Conservation (phyloP, 2,329 filamentous ascomycete genomes). For the Massarina eburnea region DNA sequence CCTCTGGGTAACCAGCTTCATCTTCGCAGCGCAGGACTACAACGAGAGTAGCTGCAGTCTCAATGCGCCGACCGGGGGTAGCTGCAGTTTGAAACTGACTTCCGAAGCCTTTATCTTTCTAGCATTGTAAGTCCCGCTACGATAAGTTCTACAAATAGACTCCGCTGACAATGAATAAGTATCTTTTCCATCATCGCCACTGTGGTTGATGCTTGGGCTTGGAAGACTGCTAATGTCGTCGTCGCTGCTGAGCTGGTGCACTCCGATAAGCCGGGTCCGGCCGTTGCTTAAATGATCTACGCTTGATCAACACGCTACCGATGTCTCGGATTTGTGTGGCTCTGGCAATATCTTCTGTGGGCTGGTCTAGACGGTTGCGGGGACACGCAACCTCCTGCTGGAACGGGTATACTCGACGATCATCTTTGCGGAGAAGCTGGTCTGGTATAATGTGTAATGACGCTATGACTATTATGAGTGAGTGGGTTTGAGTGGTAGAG, state of each 20-base stretch:
- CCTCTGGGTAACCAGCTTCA: slow-evolving; percentile 53
- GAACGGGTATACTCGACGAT: too few species aligned
- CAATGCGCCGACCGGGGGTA: slow-evolving; percentile 34
- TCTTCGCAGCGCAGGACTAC: slow-evolving; percentile 52
- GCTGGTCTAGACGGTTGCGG: too few species aligned
- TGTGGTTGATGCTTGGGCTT: slow-evolving; percentile 35
- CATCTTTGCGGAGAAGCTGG: too few species aligned
- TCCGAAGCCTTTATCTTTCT: slow-evolving; percentile 50
- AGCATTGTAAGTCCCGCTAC: slow-evolving; percentile 43
- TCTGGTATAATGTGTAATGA: too few species aligned
- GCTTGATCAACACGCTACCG: too few species aligned
- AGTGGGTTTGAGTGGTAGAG: too few species aligned
- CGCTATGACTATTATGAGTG: too few species aligned
- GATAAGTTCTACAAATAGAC: slow-evolving; percentile 29
- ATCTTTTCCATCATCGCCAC: slow-evolving; percentile 47
- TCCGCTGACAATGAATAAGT: slow-evolving; percentile 23
- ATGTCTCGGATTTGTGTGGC: too few species aligned
- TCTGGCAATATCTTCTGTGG: too few species aligned
- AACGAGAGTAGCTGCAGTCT: slow-evolving; percentile 32
- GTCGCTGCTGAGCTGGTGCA: slow-evolving; percentile 5
- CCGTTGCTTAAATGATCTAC: too few species aligned
- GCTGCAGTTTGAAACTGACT: slow-evolving; percentile 44
- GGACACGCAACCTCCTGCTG: too few species aligned
- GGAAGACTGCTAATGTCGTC: slow-evolving; percentile 8
- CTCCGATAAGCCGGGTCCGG: slow-evolving; percentile 7